These are phyloP conservation scores for Aspergillus pseudoterreus DNA, from an alignment of 2,329 filamentous ascomycete genomes.

Conservation along the genomic window DNA sequence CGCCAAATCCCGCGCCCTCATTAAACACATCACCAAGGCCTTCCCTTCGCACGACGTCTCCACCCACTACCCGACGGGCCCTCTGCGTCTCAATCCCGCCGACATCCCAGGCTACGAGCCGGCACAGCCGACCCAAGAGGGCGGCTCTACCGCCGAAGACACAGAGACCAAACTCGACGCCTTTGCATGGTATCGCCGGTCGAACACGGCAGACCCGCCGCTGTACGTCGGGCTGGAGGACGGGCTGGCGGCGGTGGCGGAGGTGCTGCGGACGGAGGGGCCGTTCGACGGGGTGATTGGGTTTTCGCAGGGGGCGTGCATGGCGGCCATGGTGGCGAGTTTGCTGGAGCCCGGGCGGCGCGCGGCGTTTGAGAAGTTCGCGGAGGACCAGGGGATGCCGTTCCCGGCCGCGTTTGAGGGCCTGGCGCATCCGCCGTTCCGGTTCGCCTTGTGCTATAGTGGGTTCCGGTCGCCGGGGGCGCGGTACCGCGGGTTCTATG, in stretches of 20 bases:
- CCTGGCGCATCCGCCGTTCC: slow-evolving; percentile 52
- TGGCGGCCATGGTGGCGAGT: slow-evolving; percentile 68
- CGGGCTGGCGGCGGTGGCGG: slow-evolving; percentile 62
- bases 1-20: slow-evolving; percentile 80
- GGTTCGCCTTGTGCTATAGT: slow-evolving; percentile 72
- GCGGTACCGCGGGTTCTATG: slow-evolving; percentile 66
- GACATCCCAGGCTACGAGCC: slow-evolving; percentile 68
- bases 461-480: slow-evolving; percentile 67
- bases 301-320: slow-evolving; percentile 75
- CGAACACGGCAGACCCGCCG: slow-evolving; percentile 57
- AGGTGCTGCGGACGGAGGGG: slow-evolving; percentile 58
- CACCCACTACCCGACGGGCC: slow-evolving; percentile 67
- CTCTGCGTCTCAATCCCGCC: slow-evolving; percentile 57
- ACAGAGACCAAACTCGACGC: slow-evolving; percentile 53
- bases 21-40: slow-evolving; percentile 73
- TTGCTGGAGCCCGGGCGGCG: slow-evolving; percentile 58
- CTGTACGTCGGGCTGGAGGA: slow-evolving; percentile 67
- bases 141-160: background rate
- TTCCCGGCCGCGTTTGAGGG: slow-evolving; percentile 51
- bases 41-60: slow-evolving; percentile 60
- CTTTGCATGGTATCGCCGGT: slow-evolving; percentile 78
- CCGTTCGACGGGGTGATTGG: slow-evolving; percentile 76
- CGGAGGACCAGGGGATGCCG: slow-evolving; percentile 34
- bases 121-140: slow-evolving; percentile 32
- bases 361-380: slow-evolving; percentile 45